These are phyloP conservation scores for Chytriomyces hyalinus DNA, from an alignment of 192 early-diverging fungal genomes.

Conservation along the genomic window DNA sequence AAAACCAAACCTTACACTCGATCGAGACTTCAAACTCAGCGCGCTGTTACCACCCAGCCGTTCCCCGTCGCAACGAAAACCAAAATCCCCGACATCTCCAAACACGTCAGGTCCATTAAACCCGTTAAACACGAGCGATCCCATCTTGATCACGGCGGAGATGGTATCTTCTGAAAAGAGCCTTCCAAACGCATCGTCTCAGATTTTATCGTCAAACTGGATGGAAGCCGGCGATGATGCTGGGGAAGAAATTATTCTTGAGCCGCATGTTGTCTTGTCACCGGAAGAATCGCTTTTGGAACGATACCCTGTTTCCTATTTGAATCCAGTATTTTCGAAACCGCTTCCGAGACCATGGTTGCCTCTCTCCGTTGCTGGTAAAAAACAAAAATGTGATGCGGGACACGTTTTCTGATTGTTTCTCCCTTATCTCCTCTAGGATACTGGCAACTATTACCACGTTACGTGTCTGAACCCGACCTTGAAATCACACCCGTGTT, in stretches of 20 bases:
- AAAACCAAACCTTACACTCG: background rate
- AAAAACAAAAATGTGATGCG: background rate
- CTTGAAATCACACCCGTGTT: background rate
- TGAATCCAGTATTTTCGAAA: conserved; percentile 47
- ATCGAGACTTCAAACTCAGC: background rate
- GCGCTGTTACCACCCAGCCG: background rate
- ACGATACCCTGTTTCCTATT: conserved; percentile 42
- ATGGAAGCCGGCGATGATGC: background rate
- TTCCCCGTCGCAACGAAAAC: background rate
- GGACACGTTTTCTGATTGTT: background rate
- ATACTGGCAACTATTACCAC: conserved; percentile 29
- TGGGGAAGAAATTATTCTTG: background rate
- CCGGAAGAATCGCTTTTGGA: conserved; percentile 44
- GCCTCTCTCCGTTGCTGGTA: conserved; percentile 39
- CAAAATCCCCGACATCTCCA: background rate
- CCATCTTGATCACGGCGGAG: too few relatives aligned
- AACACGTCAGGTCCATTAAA: background rate
- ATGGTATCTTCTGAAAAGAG: too few relatives aligned
- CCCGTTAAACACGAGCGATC: too few relatives aligned
- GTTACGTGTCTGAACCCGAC: conserved; percentile 26
- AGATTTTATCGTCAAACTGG: background rate
- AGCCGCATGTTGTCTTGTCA: conserved; percentile 40
- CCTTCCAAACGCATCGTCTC: too few relatives aligned
- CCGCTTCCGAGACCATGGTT: conserved; percentile 49
- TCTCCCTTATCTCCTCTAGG: background rate